These are phyloP conservation scores for Xerocomellus intermedius DNA, from an alignment of 768 basidiomycete genomes.

Conservation along the genomic window DNA sequence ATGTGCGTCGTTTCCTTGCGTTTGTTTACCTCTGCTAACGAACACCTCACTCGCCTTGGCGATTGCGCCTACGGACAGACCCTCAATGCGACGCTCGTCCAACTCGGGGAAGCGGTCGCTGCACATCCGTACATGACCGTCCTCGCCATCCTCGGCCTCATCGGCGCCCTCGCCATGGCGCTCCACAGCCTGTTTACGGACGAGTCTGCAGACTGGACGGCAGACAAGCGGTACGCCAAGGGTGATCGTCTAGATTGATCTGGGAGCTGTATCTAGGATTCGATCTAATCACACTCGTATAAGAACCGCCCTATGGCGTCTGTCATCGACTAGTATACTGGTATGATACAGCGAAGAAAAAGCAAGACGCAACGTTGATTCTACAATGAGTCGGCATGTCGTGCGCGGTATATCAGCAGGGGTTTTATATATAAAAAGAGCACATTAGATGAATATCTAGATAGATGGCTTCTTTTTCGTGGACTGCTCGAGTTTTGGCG, in stretches of 20 bases:
- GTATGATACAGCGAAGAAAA: conserved; percentile 8
- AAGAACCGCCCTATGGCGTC: too few relatives aligned
- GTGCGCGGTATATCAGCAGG: neutral
- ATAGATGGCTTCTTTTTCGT: neutral
- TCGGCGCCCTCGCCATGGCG: conserved; percentile 7
- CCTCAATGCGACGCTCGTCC: conserved; percentile 14
- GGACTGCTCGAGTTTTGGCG: too few relatives aligned
- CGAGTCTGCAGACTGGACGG: conserved; percentile 10
- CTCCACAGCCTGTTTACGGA: conserved; percentile 17
- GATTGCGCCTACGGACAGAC: conserved; percentile 2
- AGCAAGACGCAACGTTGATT: neutral
- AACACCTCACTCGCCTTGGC: too few relatives aligned
- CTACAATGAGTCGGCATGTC: too few relatives aligned
- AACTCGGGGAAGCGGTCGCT: conserved; percentile 5
- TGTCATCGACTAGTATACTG: too few relatives aligned
- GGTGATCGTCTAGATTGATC: conserved; percentile 24
- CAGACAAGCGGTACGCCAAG: conserved; percentile 20
- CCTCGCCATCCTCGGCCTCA: conserved; percentile 6
- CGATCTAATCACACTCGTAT: neutral
- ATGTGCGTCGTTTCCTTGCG: conserved; percentile 42
- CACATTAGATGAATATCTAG: neutral
- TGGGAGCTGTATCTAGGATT: neutral
- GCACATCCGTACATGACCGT: conserved; percentile 23
- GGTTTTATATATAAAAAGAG: too few relatives aligned
- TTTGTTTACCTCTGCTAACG: too few relatives aligned